Evolutionary conservation across 352 stramenopile genomes (phyloP).

Genomic region (Phytophthora parvispora): DNA sequence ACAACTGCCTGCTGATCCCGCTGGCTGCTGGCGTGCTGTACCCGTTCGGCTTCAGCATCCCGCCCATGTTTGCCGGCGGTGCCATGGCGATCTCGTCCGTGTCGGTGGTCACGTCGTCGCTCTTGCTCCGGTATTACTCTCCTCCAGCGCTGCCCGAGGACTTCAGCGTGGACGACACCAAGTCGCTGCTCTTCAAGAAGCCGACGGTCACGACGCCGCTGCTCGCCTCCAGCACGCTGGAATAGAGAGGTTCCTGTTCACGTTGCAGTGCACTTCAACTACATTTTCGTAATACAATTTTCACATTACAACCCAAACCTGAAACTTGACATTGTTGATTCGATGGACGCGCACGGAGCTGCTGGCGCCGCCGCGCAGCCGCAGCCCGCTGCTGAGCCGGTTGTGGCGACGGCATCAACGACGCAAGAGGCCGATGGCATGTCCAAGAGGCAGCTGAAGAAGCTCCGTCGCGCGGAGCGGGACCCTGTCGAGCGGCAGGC

Average conservation of each 20-base stretch:
- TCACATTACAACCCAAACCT: too few relatives aligned
- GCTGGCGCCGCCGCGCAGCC: background rate
- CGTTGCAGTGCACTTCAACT: constrained; percentile 25
- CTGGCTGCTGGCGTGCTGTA: constrained; percentile 98
- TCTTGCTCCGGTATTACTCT: constrained; percentile 94
- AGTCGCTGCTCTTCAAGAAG: constrained; percentile 89
- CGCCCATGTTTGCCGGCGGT: constrained; percentile 96
- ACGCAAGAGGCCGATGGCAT: constrained; percentile 19
- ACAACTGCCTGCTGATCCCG: constrained; percentile 98
- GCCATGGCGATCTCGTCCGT: constrained; percentile 98
- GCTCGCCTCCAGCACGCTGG: constrained; percentile 74
- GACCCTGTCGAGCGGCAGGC: constrained; percentile 36
- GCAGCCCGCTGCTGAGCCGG: background rate
- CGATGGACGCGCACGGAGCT: constrained; percentile 20
- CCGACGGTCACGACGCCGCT: constrained; percentile 76
- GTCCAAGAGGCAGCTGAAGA: constrained; percentile 63
- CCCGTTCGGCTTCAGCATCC: constrained; percentile 94
- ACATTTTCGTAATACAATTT: too few relatives aligned
- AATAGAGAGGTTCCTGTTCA: constrained; percentile 33
- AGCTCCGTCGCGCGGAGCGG: constrained; percentile 41
- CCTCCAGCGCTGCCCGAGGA: constrained; percentile 75
- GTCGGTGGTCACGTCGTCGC: constrained; percentile 96
- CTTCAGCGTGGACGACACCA: constrained; percentile 71
- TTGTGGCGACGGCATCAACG: background rate
- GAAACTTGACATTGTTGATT: constrained; percentile 15